Base-by-base conservation (phyloP, 2,329 filamentous ascomycete species). In the Trichoderma asperellum region DNA sequence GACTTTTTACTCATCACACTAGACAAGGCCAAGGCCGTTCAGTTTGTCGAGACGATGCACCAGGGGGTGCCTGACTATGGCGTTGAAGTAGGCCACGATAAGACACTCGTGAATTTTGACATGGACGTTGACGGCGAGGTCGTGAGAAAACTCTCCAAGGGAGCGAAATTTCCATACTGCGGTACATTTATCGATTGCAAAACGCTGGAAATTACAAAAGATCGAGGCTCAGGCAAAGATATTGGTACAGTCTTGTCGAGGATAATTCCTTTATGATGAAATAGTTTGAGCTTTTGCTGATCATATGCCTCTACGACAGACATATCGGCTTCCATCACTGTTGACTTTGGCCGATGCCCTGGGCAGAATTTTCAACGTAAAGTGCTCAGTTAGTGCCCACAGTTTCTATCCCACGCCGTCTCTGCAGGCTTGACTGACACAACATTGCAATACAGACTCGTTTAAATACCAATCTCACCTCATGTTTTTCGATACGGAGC, bases 1-100 rank as follows among this genome's bases (percentile, higher is more conserved):
- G 96, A 99, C 75, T 99, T 98, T 74, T 83, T 98, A 5, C 87
- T 99, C 57, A 90, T 99, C 75, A 97, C 92, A 0, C 89, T 89
- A 0, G 85, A 92, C 60, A 82, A 81, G 65, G 73, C 78, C 8
- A 88, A 94, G 74, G 95, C 93, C 0, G 83, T 84, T 69, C 83
- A 81, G 1, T 98, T 99, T 76, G 84, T 97, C 24, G 82, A 89
- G 69, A 85, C 87, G 18, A 97, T 99, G 94, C 91, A 97, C 74
- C 79, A 81, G 0, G 95, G 94, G 2, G 79, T 96, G 43, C 87
- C 91, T 0, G 86, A 89, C 40, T 98, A 96, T 76, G 96, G 96
- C 4, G 90, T 97, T 4, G 79, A 83, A 5, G 90, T 97, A 66
- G 95, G 91, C 76, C 83, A 87, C 0, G 82, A 85, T 59, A 99